phyloP scores from a whole-genome alignment of 2,329 filamentous ascomycete genomes.

The Aspergillus sp. region DNA sequence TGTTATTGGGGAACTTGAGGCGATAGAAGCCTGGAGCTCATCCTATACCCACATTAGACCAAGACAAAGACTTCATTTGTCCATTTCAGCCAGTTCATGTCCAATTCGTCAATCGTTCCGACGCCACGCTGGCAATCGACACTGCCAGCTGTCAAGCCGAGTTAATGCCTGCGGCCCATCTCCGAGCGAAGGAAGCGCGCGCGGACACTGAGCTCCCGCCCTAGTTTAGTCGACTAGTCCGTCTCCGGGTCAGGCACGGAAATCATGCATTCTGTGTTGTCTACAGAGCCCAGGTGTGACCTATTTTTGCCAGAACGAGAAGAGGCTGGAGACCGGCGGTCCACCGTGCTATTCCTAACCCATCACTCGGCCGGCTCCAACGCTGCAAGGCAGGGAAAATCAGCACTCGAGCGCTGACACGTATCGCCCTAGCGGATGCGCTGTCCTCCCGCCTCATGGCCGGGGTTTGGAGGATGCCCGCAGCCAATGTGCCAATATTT shows the following conservation, averaged over 20 bases:
- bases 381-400: constrained; percentile 26
- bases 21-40: background rate
- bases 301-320: constrained; percentile 7
- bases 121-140: constrained; percentile 28
- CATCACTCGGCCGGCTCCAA: constrained; percentile 19
- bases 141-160: constrained; percentile 24
- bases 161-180: constrained; percentile 17
- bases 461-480: constrained; percentile 9
- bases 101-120: constrained; percentile 5
- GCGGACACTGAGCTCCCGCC: constrained; percentile 11
- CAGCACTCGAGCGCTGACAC: constrained; percentile 31
- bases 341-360: constrained; percentile 23
- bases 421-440: constrained; percentile 24
- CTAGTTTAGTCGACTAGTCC: constrained; percentile 9
- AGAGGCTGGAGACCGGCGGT: constrained; percentile 16
- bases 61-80: constrained; percentile 5
- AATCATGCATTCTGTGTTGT: constrained; percentile 1
- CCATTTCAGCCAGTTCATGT: background rate
- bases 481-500: constrained; percentile 8
- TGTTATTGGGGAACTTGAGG: background rate
- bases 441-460: constrained; percentile 18
- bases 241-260: constrained; percentile 12
- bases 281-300: constrained; percentile 9
- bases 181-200: constrained; percentile 16
- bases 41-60: background rate